These are phyloP conservation scores for Allantophomopsis lycopodina DNA, from an alignment of 2,329 filamentous ascomycete genomes.

Conservation along the genomic window DNA sequence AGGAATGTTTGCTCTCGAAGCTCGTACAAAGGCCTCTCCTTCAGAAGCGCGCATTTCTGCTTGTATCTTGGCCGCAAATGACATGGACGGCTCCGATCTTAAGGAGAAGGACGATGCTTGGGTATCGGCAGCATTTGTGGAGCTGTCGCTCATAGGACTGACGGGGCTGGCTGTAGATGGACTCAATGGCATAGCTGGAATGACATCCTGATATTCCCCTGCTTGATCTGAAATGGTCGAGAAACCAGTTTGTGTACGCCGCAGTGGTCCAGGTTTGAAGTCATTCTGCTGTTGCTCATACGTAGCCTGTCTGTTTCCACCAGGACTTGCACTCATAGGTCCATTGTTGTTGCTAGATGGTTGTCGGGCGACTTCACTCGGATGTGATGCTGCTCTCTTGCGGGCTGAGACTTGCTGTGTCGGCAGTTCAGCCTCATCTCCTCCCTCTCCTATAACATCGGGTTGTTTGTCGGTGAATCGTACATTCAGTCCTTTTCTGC, in stretches of 20 bases:
- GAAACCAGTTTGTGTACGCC: slow-evolving; percentile 43
- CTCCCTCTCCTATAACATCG: slow-evolving; percentile 79
- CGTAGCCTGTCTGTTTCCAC: too few species aligned
- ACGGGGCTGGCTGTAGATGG: too few species aligned
- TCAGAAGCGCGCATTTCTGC: slow-evolving; percentile 48
- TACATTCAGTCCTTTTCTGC: slow-evolving; percentile 58
- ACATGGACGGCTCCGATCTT: neutral
- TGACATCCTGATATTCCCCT: slow-evolving; percentile 5
- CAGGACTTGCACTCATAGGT: too few species aligned
- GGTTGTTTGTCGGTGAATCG: slow-evolving; percentile 60
- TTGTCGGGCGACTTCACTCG: slow-evolving; percentile 2
- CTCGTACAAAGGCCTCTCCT: slow-evolving; percentile 38
- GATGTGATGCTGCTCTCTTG: slow-evolving; percentile 18
- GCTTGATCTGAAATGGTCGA: slow-evolving; percentile 7
- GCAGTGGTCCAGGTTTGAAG: slow-evolving; percentile 39
- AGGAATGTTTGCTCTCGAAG: slow-evolving; percentile 7
- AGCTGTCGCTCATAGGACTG: too few species aligned
- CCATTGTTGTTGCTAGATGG: neutral
- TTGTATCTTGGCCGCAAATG: slow-evolving; percentile 26
- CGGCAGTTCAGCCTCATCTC: slow-evolving; percentile 69
- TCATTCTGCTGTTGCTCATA: neutral
- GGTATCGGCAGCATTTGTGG: too few species aligned
- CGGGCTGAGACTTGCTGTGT: slow-evolving; percentile 57
- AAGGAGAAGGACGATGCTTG: too few species aligned
- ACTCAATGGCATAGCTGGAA: neutral